Evolutionary conservation across 129 eudicot species (phyloP).

Genomic region (Ambrosia trifida): DNA sequence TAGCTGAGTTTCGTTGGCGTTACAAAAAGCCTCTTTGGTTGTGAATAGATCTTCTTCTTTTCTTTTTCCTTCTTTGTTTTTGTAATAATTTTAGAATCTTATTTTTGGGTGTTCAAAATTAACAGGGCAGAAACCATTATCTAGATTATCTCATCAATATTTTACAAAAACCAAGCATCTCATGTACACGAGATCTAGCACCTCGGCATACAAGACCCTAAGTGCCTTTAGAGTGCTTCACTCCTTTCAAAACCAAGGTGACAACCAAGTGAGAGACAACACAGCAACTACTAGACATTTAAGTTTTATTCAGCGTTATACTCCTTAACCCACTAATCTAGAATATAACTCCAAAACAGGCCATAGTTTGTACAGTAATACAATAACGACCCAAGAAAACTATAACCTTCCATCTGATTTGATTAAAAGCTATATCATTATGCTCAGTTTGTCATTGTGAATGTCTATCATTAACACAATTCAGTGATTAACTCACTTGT

Average conservation of each 20-base stretch:
- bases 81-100: background rate
- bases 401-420: constrained; percentile 8
- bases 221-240: no score
- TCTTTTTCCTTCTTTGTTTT: no score
- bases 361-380: background rate
- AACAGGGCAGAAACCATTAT: background rate
- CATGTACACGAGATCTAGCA: no score
- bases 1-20: background rate
- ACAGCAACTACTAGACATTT: background rate
- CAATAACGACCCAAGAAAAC: constrained; percentile 2
- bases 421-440: constrained; percentile 1
- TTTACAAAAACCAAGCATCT: background rate
- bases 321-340: background rate
- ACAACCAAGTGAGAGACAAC: background rate
- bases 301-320: background rate
- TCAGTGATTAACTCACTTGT: constrained; percentile 12
- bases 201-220: no score
- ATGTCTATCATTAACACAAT: constrained; percentile 4
- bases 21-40: background rate
- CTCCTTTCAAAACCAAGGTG: no score
- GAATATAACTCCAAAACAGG: background rate
- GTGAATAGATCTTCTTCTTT: background rate
- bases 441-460: background rate
- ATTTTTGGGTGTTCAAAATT: background rate
- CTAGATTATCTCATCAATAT: background rate